Evolutionary conservation across 768 basidiomycete genomes (phyloP), one percentile per base, ranked within the genome.

Genomic region (Leccinum arenicola): DNA sequence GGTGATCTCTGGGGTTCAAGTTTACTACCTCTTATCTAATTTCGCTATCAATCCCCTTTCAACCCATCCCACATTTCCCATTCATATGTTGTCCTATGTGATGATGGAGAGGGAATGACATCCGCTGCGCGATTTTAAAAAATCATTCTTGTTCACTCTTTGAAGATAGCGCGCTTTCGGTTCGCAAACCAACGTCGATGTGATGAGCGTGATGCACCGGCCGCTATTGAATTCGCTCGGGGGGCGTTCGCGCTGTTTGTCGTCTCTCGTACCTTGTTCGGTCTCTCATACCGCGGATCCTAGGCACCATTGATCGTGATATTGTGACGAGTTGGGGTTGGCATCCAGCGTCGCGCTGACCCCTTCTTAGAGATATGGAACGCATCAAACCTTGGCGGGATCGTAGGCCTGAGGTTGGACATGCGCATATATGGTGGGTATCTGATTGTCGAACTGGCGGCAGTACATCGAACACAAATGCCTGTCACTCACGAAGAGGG

Each of bases 401-500:
- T 53, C 50, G 29, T 48, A 47, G 52, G n/a, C 45, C 21, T 40
- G 40, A 29, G n/a, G 23, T 3, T 52, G 57, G 25, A 33, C 27
- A 43, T 51, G 40, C n/a, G 12, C 23, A 27, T 38, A 56, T 47
- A n/a, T 38, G 52, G 56, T 57, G 35, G 27, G 48, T 60, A 50
- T 68, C 64, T 68, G 68, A 71, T 71, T 61, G 59, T 70, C 65
- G 52, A 73, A 64, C 62, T 53, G 15, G 23, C 33, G 15, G 55
- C 56, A 55, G 5, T 52, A 33, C 62, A 67, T 69, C 61, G 56
- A 61, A 60, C 58, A 43, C 33, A 50, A 68, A 29, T 11, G 55
- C 70, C 70, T 73, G 72, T 72, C 71, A 70, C 33, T 29, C 55
- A 9, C 63, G 43, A 61, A 55, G 62, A 63, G 54, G 59, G 66